Conservation (phyloP, 805 yeast species). For the Danielia reshetovae region DNA sequence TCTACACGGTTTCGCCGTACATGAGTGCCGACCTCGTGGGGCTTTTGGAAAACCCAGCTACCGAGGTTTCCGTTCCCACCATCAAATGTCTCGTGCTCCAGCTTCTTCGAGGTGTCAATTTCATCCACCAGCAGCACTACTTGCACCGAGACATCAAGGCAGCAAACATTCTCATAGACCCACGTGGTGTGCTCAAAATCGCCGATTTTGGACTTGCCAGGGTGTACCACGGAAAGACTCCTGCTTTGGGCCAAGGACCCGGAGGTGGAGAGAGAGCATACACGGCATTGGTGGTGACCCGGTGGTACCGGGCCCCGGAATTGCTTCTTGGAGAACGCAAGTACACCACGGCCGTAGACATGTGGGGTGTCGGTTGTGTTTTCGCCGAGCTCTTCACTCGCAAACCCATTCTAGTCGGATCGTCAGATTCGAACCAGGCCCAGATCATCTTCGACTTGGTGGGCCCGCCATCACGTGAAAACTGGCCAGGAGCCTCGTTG, state of each 20-base stretch:
- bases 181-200: conserved; percentile 72
- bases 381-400: conserved; percentile 84
- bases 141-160: conserved; percentile 93
- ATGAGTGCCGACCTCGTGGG: conserved; percentile 93
- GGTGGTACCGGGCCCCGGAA: conserved; percentile 99
- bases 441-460: conserved; percentile 72
- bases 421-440: conserved; percentile 84
- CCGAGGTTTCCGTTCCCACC: conserved; percentile 57
- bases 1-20: conserved; percentile 88
- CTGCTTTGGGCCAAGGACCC: conserved; percentile 49
- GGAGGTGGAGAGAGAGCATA: conserved; percentile 54
- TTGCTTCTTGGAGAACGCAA: conserved; percentile 76
- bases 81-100: conserved; percentile 83
- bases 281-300: conserved; percentile 76
- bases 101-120: conserved; percentile 73
- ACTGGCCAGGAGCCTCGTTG: conserved; percentile 57
- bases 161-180: conserved; percentile 84
- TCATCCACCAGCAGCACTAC: conserved; percentile 59
- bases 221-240: conserved; percentile 57
- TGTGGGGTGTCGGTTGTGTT: conserved; percentile 98
- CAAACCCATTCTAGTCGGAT: conserved; percentile 82
- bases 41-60: conserved; percentile 71
- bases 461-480: conserved; percentile 67
- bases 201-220: conserved; percentile 97
- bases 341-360: conserved; percentile 92